A percentile compares a stretch with the other conserved stretches of the same genome.
phyloP scores from a whole-genome alignment of 2,329 filamentous ascomycete species.

The Aaosphaeria arxii region DNA sequence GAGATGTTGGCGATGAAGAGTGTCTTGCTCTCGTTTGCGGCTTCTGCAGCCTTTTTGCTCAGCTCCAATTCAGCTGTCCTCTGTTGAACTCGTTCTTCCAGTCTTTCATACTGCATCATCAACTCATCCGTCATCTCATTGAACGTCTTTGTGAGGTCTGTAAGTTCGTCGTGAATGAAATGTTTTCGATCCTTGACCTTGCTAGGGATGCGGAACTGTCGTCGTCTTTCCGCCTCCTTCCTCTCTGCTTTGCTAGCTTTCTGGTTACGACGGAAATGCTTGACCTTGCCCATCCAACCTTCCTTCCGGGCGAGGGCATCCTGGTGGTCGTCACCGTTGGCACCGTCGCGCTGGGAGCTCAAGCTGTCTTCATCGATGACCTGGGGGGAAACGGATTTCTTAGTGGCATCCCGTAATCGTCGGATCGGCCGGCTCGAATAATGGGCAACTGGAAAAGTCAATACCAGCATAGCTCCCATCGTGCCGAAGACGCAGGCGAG shows the following conservation, averaged over 20 bases:
- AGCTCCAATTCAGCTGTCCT: constrained; percentile 81
- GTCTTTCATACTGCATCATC: constrained; percentile 76
- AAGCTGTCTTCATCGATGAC: constrained; percentile 50
- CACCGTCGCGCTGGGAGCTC: constrained; percentile 32
- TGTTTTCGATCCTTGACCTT: constrained; percentile 76
- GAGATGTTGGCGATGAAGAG: constrained; percentile 95
- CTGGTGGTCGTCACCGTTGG: constrained; percentile 49
- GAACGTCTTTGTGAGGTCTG: constrained; percentile 79
- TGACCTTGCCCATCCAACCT: constrained; percentile 41
- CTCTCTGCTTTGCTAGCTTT: constrained; percentile 35
- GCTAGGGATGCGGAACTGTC: constrained; percentile 77
- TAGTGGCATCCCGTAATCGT: constrained; percentile 70
- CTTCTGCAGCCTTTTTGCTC: constrained; percentile 87
- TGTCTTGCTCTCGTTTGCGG: constrained; percentile 96
- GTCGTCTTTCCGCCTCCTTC: constrained; percentile 40
- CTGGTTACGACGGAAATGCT: constrained; percentile 27
- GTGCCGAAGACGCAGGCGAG: constrained; percentile 84
- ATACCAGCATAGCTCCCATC: constrained; percentile 65
- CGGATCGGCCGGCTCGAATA: constrained; percentile 78
- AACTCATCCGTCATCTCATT: constrained; percentile 94
- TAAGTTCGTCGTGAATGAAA: constrained; percentile 77
- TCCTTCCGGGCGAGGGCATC: constrained; percentile 46
- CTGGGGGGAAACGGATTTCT: constrained; percentile 67
- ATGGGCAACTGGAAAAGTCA: constrained; percentile 78
- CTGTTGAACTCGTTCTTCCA: constrained; percentile 81